Conservation (phyloP, 306 rosid species). For the Pyrus communis region DNA sequence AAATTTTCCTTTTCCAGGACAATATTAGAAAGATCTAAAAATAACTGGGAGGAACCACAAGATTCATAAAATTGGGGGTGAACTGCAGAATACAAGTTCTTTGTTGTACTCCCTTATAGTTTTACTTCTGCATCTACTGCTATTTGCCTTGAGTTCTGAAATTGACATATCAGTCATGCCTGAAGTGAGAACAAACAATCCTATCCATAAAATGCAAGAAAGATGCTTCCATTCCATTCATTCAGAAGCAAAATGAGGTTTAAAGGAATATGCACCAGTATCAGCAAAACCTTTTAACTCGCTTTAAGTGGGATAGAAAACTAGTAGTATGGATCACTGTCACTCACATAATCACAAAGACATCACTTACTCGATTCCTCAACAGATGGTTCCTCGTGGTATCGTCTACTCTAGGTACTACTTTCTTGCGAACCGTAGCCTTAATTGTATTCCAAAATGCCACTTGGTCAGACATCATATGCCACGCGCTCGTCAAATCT, state of each 20-base stretch:
- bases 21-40: background rate
- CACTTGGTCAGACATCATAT: conserved; percentile 2
- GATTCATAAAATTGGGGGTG: background rate
- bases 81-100: background rate
- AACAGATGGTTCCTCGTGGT: conserved; percentile 36
- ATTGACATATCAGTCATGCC: conserved; percentile 2
- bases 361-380: conserved; percentile 65
- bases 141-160: background rate
- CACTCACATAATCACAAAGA: conserved; percentile 61
- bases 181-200: conserved; percentile 11
- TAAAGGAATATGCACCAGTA: background rate
- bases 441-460: conserved; percentile 34
- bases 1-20: background rate
- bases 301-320: background rate
- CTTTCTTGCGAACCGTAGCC: conserved; percentile 33
- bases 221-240: background rate
- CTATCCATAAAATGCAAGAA: background rate
- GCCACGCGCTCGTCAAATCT: conserved; percentile 6
- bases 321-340: conserved; percentile 11
- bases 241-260: conserved; percentile 2
- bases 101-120: background rate
- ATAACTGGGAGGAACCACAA: background rate
- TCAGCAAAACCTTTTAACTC: background rate
- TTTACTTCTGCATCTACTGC: background rate
- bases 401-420: conserved; percentile 28